Conservation (phyloP, 257 asterid species). For the Ballota nigra region DNA sequence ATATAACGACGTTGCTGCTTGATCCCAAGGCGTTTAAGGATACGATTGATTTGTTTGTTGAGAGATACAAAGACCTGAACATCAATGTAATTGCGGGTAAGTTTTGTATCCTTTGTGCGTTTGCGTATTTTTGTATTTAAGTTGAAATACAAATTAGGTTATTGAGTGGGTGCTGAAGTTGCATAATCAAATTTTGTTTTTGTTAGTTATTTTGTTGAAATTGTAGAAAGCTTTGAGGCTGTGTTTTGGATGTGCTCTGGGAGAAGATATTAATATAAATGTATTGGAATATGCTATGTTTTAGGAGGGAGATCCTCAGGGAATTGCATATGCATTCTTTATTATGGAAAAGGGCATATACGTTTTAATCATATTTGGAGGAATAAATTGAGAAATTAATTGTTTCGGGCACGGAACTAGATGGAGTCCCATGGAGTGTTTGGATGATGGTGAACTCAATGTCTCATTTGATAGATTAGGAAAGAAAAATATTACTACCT, state of each 20-base stretch:
- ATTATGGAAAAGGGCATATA: not conserved
- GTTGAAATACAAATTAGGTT: constrained; percentile 16
- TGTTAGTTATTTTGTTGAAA: not conserved
- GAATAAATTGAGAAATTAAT: not conserved
- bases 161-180: not conserved
- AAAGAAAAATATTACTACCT: too few species aligned
- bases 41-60: constrained; percentile 86
- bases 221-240: not conserved
- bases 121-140: too few species aligned
- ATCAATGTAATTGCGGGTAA: constrained; percentile 83
- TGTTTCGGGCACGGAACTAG: not conserved
- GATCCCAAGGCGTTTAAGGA: constrained; percentile 88
- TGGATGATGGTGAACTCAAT: not conserved
- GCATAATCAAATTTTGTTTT: not conserved
- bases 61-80: constrained; percentile 64
- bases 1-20: constrained; percentile 86
- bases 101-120: not conserved
- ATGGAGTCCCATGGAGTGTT: not conserved
- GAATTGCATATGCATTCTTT: not conserved
- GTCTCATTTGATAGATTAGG: too few species aligned
- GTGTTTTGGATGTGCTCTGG: not conserved
- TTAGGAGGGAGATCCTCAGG: not conserved
- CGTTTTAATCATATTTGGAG: not conserved
- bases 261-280: not conserved
- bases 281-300: not conserved